phyloP scores from a whole-genome alignment of 495 filamentous ascomycete genomes.

The Neurospora terricola region DNA sequence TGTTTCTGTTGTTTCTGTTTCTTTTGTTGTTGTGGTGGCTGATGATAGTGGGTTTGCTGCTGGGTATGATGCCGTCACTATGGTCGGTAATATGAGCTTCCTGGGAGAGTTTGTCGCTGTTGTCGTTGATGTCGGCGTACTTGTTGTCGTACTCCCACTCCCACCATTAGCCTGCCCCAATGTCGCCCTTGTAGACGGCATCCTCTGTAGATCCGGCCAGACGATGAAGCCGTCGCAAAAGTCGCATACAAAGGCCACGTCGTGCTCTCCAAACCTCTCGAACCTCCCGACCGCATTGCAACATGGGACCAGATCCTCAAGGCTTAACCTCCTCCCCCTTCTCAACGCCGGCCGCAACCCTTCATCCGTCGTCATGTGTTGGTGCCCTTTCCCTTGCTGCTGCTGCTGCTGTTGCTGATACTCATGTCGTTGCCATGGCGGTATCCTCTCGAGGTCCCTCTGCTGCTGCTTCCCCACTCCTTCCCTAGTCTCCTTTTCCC shows the following conservation, averaged over 20 bases:
- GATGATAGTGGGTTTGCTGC: not conserved
- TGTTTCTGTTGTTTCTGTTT: not conserved
- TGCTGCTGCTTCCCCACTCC: not conserved
- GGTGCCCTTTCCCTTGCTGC: conserved; percentile 1
- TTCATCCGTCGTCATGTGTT: not conserved
- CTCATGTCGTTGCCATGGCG: conserved; percentile 11
- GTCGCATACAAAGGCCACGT: conserved; percentile 40
- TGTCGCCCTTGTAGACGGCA: conserved; percentile 27
- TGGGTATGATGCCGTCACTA: not conserved
- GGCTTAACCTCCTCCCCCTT: conserved; percentile 7
- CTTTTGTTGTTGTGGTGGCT: not conserved
- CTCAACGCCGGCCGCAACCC: not conserved
- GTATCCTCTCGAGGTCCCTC: conserved; percentile 1
- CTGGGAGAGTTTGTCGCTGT: not conserved
- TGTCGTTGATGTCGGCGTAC: not conserved
- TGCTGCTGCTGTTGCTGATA: conserved; percentile 2
- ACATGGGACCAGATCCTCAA: conserved; percentile 26
- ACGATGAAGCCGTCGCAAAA: conserved; percentile 40
- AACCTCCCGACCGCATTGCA: conserved; percentile 34
- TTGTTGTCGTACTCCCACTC: not conserved
- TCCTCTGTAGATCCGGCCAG: conserved; percentile 33
- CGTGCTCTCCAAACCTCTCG: conserved; percentile 29
- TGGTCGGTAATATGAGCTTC: not conserved
- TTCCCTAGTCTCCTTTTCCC: not conserved
- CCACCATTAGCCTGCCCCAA: conserved; percentile 1